Evolutionary conservation across 371 early-diverging fungal species (phyloP).

Genomic region (Syncephalastrum contaminatum): DNA sequence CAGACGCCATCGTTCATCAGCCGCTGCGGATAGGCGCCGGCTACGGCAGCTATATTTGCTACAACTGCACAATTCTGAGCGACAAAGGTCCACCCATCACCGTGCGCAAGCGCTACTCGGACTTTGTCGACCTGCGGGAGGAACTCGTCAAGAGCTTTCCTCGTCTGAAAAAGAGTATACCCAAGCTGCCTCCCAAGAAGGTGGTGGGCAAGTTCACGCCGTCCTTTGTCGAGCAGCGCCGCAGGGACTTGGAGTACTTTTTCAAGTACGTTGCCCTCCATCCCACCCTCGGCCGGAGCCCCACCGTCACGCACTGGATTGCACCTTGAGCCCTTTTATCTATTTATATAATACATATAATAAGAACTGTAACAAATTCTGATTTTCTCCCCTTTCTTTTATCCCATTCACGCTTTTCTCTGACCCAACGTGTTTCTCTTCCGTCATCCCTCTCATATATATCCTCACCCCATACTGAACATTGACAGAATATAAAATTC

Average conservation of each 20-base stretch:
- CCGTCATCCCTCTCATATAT: too few species aligned
- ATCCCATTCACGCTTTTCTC: too few species aligned
- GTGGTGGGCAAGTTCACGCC: slow-evolving; percentile 56
- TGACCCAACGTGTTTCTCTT: too few species aligned
- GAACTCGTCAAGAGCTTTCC: slow-evolving; percentile 42
- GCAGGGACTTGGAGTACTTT: slow-evolving; percentile 58
- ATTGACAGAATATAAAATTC: too few species aligned
- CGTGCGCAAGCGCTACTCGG: slow-evolving; percentile 54
- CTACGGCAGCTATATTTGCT: slow-evolving; percentile 54
- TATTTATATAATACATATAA: neutral
- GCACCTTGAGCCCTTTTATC: slow-evolving; percentile 24
- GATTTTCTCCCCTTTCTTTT: too few species aligned
- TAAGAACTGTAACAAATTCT: too few species aligned
- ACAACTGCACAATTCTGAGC: slow-evolving; percentile 52
- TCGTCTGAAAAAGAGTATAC: slow-evolving; percentile 42
- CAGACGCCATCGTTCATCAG: slow-evolving; percentile 50
- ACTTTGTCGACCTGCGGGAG: slow-evolving; percentile 52
- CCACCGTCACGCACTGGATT: slow-evolving; percentile 46
- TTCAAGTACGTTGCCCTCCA: slow-evolving; percentile 55
- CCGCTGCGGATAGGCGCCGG: slow-evolving; percentile 48
- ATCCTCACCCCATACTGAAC: too few species aligned
- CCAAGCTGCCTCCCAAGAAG: slow-evolving; percentile 56
- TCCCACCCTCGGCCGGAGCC: slow-evolving; percentile 47
- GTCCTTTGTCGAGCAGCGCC: slow-evolving; percentile 51
- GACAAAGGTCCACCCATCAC: slow-evolving; percentile 46